A percentile compares a stretch with the other conserved stretches of the same genome.
Conservation (phyloP, 371 early-diverging fungal species). For the Mucor velutinosus region DNA sequence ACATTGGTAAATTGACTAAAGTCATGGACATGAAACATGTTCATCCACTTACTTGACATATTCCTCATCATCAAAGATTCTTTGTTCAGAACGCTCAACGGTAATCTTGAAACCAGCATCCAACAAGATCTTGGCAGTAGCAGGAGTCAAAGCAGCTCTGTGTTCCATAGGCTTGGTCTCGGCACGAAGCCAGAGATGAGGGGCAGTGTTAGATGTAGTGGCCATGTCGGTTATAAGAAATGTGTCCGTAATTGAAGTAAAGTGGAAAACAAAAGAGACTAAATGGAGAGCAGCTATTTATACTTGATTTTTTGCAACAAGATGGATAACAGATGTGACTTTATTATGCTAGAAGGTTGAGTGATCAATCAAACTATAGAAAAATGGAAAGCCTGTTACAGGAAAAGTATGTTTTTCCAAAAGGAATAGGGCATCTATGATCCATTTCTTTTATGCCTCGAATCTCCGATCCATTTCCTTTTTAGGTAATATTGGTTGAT, state of each 20-base stretch:
- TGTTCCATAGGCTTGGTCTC: conserved; percentile 97
- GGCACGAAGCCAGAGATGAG: conserved; percentile 95
- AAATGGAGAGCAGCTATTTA: conserved; percentile 10
- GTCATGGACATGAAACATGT: background rate
- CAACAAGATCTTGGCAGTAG: conserved; percentile 75
- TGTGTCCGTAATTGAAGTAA: conserved; percentile 14
- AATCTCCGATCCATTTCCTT: conserved; percentile 29
- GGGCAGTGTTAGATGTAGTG: conserved; percentile 13
- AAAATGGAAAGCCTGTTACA: background rate
- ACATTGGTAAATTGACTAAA: background rate
- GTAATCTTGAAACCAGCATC: conserved; percentile 86
- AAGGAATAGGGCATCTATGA: background rate
- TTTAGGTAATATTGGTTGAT: conserved; percentile 22
- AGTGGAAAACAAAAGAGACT: background rate
- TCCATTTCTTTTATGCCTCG: background rate
- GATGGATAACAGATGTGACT: conserved; percentile 29
- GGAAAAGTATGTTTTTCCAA: background rate
- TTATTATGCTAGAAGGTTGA: conserved; percentile 2
- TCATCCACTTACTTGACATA: conserved; percentile 66
- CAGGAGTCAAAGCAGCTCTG: conserved; percentile 92
- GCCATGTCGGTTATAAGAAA: conserved; percentile 12
- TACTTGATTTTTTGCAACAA: background rate
- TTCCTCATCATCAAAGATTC: conserved; percentile 91
- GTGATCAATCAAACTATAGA: background rate
- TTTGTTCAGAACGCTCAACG: conserved; percentile 80